These are phyloP conservation scores for Ormosia emarginata DNA, from an alignment of 306 rosid species.

Conservation along the genomic window DNA sequence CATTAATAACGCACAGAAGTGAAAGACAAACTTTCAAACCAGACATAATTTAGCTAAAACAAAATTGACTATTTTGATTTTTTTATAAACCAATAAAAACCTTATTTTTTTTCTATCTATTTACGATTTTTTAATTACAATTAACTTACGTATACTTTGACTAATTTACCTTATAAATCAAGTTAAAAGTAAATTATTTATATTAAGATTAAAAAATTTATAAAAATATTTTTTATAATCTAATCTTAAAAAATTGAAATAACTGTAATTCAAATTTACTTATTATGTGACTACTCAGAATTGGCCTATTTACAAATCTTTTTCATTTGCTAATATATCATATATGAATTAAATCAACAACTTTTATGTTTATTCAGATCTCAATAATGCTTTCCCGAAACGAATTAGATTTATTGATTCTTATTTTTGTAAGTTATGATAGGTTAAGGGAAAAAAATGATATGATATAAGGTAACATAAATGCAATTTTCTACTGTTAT, in stretches of 20 bases:
- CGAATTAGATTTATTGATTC: background rate
- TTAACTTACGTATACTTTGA: too few relatives aligned
- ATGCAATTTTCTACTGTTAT: background rate
- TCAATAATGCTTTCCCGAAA: background rate
- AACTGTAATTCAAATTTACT: too few relatives aligned
- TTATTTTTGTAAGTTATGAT: background rate
- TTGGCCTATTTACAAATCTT: background rate
- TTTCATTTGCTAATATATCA: background rate
- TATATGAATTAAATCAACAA: background rate
- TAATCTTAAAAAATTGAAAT: too few relatives aligned
- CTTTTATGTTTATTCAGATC: background rate
- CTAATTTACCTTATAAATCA: too few relatives aligned
- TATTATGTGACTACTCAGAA: too few relatives aligned
- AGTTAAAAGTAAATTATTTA: too few relatives aligned
- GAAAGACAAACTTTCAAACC: slow-evolving; percentile 25
- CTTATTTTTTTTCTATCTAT: background rate
- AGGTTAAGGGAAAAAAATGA: background rate
- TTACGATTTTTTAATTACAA: background rate
- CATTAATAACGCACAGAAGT: background rate
- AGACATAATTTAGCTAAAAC: slow-evolving; percentile 12
- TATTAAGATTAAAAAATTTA: too few relatives aligned
- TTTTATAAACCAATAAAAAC: background rate
- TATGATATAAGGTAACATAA: background rate
- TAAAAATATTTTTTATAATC: too few relatives aligned
- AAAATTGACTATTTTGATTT: slow-evolving; percentile 14